Evolutionary conservation across 2,329 filamentous ascomycete genomes (phyloP).

Genomic region (Fusarium bactridioides): DNA sequence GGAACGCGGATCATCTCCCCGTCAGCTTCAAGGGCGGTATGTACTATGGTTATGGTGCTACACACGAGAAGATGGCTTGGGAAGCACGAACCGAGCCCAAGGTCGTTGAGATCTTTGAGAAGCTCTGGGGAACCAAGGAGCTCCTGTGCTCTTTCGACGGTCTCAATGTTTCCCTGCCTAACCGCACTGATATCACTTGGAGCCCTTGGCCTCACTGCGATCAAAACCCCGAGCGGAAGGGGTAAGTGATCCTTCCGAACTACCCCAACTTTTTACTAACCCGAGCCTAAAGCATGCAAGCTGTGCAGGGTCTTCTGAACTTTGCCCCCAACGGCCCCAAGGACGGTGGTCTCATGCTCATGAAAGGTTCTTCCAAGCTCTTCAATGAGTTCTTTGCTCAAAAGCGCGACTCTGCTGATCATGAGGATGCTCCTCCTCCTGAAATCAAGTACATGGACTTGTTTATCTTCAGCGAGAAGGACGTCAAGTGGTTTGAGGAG

Average conservation of each 20-base stretch:
- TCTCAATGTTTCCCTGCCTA: conserved; percentile 51
- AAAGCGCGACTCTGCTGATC: conserved; percentile 44
- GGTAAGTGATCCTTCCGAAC: conserved; percentile 18
- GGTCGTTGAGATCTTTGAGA: conserved; percentile 55
- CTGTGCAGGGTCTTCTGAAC: conserved; percentile 17
- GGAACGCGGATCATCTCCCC: conserved; percentile 33
- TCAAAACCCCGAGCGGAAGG: conserved; percentile 41
- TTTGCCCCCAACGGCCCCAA: conserved; percentile 46
- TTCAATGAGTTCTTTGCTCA: conserved; percentile 49
- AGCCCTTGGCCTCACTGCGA: conserved; percentile 38
- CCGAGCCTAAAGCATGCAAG: neutral
- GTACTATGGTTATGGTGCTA: conserved; percentile 55
- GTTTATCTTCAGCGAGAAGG: conserved; percentile 45
- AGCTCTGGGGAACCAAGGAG: conserved; percentile 55
- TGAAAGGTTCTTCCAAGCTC: conserved; percentile 35
- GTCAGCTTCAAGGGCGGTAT: conserved; percentile 52
- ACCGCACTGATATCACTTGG: conserved; percentile 45
- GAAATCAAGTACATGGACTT: conserved; percentile 44
- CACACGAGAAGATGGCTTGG: conserved; percentile 60
- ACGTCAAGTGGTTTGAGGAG: conserved; percentile 49
- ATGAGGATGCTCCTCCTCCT: conserved; percentile 45
- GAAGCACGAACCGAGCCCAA: conserved; percentile 56
- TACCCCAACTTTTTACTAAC: neutral
- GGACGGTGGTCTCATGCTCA: conserved; percentile 48
- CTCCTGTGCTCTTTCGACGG: conserved; percentile 57